These are phyloP conservation scores for Biscutella auriculata DNA, from an alignment of 441 rosid species.

Conservation along the genomic window DNA sequence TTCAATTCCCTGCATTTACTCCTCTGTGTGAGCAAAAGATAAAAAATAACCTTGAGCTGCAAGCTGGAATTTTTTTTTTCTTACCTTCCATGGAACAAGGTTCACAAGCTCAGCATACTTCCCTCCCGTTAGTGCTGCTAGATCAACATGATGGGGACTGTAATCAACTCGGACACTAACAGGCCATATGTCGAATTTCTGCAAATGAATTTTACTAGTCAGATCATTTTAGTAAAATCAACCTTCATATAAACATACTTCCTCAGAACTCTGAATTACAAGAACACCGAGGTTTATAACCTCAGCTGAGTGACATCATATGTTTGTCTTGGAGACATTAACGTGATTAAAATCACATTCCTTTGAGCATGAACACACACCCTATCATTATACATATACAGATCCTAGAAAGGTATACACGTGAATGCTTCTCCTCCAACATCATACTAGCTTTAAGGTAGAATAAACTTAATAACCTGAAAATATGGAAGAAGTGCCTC, in stretches of 20 bases:
- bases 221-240: conserved; percentile 20
- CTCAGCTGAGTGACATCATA: not conserved
- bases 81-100: conserved; percentile 96
- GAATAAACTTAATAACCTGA: conserved; percentile 49
- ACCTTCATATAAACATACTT: not conserved
- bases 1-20: conserved; percentile 75
- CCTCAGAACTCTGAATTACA: not conserved
- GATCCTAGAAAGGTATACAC: conserved; percentile 3
- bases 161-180: conserved; percentile 82
- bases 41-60: conserved; percentile 1
- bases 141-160: conserved; percentile 72
- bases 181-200: conserved; percentile 90
- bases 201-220: conserved; percentile 29
- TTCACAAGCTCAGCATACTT: conserved; percentile 90
- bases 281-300: not conserved
- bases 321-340: not conserved
- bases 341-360: not conserved
- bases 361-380: not conserved
- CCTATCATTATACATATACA: not conserved
- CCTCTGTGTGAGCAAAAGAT: conserved; percentile 16
- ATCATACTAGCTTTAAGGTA: conserved; percentile 1
- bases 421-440: conserved; percentile 9
- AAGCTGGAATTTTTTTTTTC: not conserved
- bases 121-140: conserved; percentile 85
- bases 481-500: conserved; percentile 98